Evolutionary conservation across 495 filamentous ascomycete genomes (phyloP).

Genomic region (Evernia prunastri): DNA sequence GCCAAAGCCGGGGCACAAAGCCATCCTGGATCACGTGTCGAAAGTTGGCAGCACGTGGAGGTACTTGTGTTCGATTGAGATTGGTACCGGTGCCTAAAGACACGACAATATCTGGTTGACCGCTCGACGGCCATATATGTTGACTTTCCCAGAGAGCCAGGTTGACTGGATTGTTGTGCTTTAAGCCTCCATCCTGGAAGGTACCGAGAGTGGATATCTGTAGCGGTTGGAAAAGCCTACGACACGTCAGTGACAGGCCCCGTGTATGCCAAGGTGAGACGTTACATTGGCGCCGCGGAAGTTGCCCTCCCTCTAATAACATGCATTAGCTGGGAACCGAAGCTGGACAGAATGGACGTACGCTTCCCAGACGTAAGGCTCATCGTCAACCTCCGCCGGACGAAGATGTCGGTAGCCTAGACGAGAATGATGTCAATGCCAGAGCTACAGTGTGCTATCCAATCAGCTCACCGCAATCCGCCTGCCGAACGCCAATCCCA

Average conservation of each 20-base stretch:
- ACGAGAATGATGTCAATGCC: too few relatives aligned
- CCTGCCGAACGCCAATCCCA: neutral
- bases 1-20: conserved; percentile 3
- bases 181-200: conserved; percentile 30
- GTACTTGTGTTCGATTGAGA: neutral
- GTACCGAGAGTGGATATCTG: neutral
- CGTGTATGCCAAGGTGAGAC: too few relatives aligned
- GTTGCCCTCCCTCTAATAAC: too few relatives aligned
- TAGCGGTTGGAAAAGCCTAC: conserved; percentile 3
- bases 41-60: neutral
- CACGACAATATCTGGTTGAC: conserved; percentile 25
- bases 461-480: neutral
- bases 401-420: too few relatives aligned
- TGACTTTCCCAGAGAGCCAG: conserved; percentile 30
- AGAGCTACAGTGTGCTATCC: too few relatives aligned
- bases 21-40: neutral
- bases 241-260: neutral
- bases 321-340: too few relatives aligned
- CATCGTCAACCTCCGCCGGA: too few relatives aligned
- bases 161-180: conserved; percentile 33
- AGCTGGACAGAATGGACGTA: too few relatives aligned
- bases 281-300: too few relatives aligned
- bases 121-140: conserved; percentile 24
- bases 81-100: conserved; percentile 22
- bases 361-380: too few relatives aligned